Evolutionary conservation across 2,329 filamentous ascomycete genomes (phyloP).

Genomic region (Aaosphaeria pasadenensis): DNA sequence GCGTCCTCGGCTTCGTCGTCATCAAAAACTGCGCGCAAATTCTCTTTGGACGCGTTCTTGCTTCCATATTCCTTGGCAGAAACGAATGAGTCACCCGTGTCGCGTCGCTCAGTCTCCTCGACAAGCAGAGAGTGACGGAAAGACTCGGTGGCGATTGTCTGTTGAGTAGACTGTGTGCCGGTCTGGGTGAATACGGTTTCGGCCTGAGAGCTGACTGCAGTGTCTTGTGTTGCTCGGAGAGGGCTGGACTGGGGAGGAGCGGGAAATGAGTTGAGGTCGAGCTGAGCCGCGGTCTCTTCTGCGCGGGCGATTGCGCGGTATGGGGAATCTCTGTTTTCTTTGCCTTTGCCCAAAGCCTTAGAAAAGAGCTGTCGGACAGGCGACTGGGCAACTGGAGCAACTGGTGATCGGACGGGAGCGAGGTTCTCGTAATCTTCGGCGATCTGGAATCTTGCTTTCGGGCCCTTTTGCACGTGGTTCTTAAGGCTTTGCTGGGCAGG

Average conservation of each 20-base stretch:
- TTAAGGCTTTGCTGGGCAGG: constrained; percentile 53
- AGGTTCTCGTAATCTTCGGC: constrained; percentile 52
- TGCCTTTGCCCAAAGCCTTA: constrained; percentile 22
- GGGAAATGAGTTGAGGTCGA: constrained; percentile 24
- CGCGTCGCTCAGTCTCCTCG: constrained; percentile 23
- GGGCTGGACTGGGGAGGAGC: constrained; percentile 10
- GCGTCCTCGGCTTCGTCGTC: constrained; percentile 26
- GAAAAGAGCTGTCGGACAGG: constrained; percentile 26
- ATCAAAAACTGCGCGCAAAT: constrained; percentile 16
- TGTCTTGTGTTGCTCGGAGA: constrained; percentile 27
- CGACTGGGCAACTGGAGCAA: constrained; percentile 17
- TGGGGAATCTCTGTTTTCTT: constrained; percentile 21
- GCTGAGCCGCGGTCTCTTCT: constrained; percentile 46
- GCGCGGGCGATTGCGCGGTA: constrained; percentile 15
- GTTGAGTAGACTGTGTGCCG: constrained; percentile 29
- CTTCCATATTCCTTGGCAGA: constrained; percentile 45
- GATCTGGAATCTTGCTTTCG: constrained; percentile 60
- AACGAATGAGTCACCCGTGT: constrained; percentile 46
- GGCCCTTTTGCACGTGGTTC: constrained; percentile 50
- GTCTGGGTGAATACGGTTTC: constrained; percentile 29
- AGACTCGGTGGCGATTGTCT: constrained; percentile 26
- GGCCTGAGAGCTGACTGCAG: constrained; percentile 21
- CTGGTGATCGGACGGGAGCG: constrained; percentile 19
- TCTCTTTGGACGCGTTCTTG: constrained; percentile 26
- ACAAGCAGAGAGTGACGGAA: constrained; percentile 21